Evolutionary conservation across 2,329 filamentous ascomycete species (phyloP).

Genomic region (Fusarium temperatum): DNA sequence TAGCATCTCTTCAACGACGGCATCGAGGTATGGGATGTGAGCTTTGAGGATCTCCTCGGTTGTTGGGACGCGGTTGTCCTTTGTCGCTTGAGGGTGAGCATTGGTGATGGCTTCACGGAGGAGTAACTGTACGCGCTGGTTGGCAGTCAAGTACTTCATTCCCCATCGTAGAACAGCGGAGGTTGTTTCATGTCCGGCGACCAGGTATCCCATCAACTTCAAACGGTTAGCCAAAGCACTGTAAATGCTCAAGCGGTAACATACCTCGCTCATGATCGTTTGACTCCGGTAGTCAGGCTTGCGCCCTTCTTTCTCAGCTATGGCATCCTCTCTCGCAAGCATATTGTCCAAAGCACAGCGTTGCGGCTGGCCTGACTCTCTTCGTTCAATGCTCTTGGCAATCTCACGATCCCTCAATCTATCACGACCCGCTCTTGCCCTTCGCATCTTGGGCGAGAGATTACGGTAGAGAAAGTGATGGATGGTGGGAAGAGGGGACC

Average conservation of each 20-base stretch:
- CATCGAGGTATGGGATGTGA: slow-evolving; percentile 49
- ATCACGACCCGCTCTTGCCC: background rate
- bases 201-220: slow-evolving; percentile 38
- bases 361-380: background rate
- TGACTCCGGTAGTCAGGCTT: slow-evolving; percentile 43
- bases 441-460: slow-evolving; percentile 1
- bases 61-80: slow-evolving; percentile 34
- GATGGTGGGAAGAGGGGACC: slow-evolving; percentile 6
- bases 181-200: slow-evolving; percentile 42
- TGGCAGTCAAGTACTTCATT: slow-evolving; percentile 35
- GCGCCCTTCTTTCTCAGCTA: slow-evolving; percentile 44
- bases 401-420: slow-evolving; percentile 23
- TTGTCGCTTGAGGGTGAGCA: slow-evolving; percentile 28
- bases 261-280: slow-evolving; percentile 47
- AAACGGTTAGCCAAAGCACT: background rate
- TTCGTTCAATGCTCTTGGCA: slow-evolving; percentile 18
- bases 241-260: fast-evolving
- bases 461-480: slow-evolving; percentile 29
- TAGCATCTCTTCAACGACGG: slow-evolving; percentile 49
- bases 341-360: slow-evolving; percentile 44
- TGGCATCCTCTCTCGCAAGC: slow-evolving; percentile 42
- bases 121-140: slow-evolving; percentile 39
- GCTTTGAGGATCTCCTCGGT: slow-evolving; percentile 42
- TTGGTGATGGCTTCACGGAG: slow-evolving; percentile 39
- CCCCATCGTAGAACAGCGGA: slow-evolving; percentile 34